Evolutionary conservation across 73 alveolate genomes (phyloP), one percentile per base, ranked within the genome.

Genomic region (Paraurostyla sp.): DNA sequence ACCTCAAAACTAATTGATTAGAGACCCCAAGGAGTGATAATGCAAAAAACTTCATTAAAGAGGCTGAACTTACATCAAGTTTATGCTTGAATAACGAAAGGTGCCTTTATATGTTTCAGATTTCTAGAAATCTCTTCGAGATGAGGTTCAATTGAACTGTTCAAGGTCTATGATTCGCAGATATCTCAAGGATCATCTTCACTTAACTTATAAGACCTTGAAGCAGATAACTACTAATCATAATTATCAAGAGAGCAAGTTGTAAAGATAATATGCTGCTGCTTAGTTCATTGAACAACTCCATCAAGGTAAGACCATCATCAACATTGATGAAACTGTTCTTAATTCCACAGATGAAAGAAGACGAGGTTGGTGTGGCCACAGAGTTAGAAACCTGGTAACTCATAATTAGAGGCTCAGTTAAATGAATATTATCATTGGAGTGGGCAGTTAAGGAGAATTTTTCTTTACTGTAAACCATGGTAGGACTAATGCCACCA

Each of bases 261-360:
- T 69, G 18, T 36, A 69, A 42, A 33, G 84, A 40, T 69, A 69
- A 69, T 69, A 69, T 69, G 84, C 84, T 35, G 84, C 84, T 22
- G 15, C 15, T 9, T 27, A 40, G n/a, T 69, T 41, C 40, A 42
- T 69, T 16, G 9, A 13, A 30, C 38, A 35, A 3, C 42, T 69
- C 16, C 9, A 4, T 4, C 9, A 38, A 33, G 84, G 84, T 3
- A 30, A 36, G 41, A 43, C 20, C 29, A 38, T 69, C 7, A 69
- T 69, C 11, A 69, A 69, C 41, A 69, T 69, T 33, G 84, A 69
- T 69, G 84, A 69, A 69, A 35, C 63, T 22, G 62, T 69, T 9
- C 25, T 69, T 4, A 41, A 69, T 41, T 15, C 38, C 15, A 69
- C 84, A 9, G 84, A 69, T 69, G 58, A 69, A 27, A 41, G 84